Evolutionary conservation across 148 eudicot species (phyloP), one percentile per base, ranked within the genome.

Genomic region (Arctostaphylos glauca): DNA sequence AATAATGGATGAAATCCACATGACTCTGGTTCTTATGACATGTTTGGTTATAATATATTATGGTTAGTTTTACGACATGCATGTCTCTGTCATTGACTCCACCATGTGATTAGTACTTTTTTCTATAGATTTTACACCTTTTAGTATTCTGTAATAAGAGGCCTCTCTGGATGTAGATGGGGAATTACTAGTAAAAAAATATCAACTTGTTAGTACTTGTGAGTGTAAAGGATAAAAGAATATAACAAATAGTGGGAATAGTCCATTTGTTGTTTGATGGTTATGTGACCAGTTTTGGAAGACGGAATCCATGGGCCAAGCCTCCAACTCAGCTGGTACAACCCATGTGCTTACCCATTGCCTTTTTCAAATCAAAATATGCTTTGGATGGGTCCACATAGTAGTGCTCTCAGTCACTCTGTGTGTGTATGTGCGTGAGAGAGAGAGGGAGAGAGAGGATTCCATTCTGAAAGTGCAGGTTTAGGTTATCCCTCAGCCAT

Each of bases 291-390:
- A 53, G 21, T 41, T 68, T 50, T 54, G 38, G 1, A n/a, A 13
- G 49, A 56, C 48, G 75, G 59, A 10, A 50, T 75, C 78, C 19
- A 23, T 75, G 58, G 58, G 23, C 23, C 44, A 75, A 50, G 79
- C 74, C 71, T 70, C 60, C 64, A 71, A 15, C 49, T 74, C 3
- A 2, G 5, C 38, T 62, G 81, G 21, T 78, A 19, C 25, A 73
- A 73, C 44, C 80, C 84, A 82, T 82, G 84, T 82, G 84, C 74
- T 60, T 60, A 15, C 59, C 59, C 31, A 31, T 18, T 60, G 5
- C 9, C 84, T 16, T 60, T 60, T 82, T 6, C 79, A 60, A 75
- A 19, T 82, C 44, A 60, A 44, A 10, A 59, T 60, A 74, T 82
- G 84, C 80, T 59, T 31, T 15, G n/a, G 16, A 53, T 82, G 74